phyloP scores from a whole-genome alignment of 1,139 yeast species.

The Taphrina populina region DNA sequence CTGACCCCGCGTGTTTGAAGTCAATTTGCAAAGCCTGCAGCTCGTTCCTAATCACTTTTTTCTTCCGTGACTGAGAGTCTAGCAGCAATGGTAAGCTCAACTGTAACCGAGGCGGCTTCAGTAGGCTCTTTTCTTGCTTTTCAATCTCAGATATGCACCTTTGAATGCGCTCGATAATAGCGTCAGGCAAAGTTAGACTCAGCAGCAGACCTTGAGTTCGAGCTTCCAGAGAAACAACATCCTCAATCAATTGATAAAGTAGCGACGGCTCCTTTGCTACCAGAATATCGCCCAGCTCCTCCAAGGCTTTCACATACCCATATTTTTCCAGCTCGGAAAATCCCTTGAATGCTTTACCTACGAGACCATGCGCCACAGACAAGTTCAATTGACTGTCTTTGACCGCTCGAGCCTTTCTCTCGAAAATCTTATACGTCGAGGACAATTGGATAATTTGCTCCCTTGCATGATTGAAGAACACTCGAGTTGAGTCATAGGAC shows the following conservation, averaged over 20 bases:
- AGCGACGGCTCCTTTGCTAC: slow-evolving; percentile 24
- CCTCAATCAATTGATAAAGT: slow-evolving; percentile 23
- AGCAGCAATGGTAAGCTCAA: slow-evolving; percentile 9
- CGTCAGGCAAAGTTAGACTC: slow-evolving; percentile 14
- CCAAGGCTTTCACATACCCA: slow-evolving; percentile 1
- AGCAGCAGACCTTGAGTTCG: slow-evolving; percentile 13
- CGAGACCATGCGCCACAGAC: slow-evolving; percentile 21
- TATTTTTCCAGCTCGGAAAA: background rate
- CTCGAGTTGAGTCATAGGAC: slow-evolving; percentile 3
- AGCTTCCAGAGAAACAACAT: slow-evolving; percentile 8
- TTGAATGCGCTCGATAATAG: slow-evolving; percentile 16
- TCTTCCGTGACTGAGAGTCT: slow-evolving; percentile 20
- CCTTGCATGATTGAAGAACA: slow-evolving; percentile 23
- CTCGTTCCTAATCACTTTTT: slow-evolving; percentile 12
- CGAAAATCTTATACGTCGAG: slow-evolving; percentile 22
- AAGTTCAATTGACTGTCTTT: slow-evolving; percentile 23
- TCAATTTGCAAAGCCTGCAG: slow-evolving; percentile 18
- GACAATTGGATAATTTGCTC: slow-evolving; percentile 28
- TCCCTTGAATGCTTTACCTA: slow-evolving; percentile 4
- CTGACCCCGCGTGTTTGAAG: slow-evolving; percentile 27
- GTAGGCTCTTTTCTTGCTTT: slow-evolving; percentile 8
- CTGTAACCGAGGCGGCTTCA: slow-evolving; percentile 8
- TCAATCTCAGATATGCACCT: slow-evolving; percentile 4
- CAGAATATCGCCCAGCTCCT: slow-evolving; percentile 4
- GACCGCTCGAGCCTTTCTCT: slow-evolving; percentile 22